Percentiles rank a stretch among this genome's conserved stretches.
phyloP scores from a whole-genome alignment of 352 stramenopile genomes.

The Globisporangium polare region DNA sequence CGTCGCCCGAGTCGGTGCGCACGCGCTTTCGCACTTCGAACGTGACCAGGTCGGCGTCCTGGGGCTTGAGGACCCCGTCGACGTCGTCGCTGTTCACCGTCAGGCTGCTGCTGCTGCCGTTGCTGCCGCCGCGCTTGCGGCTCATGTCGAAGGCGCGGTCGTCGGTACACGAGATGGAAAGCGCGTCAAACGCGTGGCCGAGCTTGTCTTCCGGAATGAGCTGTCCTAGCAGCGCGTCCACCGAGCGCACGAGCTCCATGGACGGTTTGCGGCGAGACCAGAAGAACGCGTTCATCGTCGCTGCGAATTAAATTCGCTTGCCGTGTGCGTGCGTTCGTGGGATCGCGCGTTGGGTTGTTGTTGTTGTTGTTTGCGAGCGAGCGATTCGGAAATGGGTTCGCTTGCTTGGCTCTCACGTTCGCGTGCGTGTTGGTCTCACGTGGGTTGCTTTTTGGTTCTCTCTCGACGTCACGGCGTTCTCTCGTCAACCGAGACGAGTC shows the following conservation, averaged over 20 bases:
- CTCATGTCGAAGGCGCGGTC: conserved; percentile 26
- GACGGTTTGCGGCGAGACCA: conserved; percentile 69
- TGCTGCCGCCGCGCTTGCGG: conserved; percentile 14
- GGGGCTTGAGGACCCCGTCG: conserved; percentile 2
- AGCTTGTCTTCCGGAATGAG: conserved; percentile 62
- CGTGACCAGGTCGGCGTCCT: conserved; percentile 1
- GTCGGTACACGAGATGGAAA: conserved; percentile 29
- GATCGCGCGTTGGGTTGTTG: conserved; percentile 8
- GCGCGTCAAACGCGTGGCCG: conserved; percentile 41
- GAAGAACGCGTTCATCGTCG: conserved; percentile 73
- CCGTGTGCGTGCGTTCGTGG: neutral
- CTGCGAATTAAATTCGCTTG: conserved; percentile 9
- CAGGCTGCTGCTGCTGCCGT: neutral
- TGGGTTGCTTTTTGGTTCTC: conserved; percentile 1
- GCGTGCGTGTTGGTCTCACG: neutral
- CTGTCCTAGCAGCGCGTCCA: conserved; percentile 55
- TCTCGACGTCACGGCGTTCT: neutral
- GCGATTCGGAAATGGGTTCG: conserved; percentile 7
- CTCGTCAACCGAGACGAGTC: neutral
- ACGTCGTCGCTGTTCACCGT: conserved; percentile 4
- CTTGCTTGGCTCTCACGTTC: neutral
- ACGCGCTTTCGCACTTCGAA: conserved; percentile 12
- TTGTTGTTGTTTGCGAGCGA: neutral
- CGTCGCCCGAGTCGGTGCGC: conserved; percentile 32
- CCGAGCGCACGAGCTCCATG: conserved; percentile 67